Evolutionary conservation across 257 asterid genomes (phyloP).

Genomic region (Mitragyna speciosa): DNA sequence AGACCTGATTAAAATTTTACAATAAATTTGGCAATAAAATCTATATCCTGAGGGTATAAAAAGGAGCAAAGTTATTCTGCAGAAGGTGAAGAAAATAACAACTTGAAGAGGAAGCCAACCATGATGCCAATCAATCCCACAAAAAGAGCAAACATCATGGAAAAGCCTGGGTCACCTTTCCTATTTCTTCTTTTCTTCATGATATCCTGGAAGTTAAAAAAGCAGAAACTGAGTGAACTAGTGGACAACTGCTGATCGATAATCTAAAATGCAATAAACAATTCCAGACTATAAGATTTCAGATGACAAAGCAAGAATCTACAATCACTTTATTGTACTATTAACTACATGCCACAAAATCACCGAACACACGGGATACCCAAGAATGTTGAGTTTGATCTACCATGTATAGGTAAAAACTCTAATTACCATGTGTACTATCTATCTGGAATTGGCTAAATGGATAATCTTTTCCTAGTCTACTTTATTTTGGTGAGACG

Average conservation of each 20-base stretch:
- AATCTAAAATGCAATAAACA: background rate
- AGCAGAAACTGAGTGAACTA: background rate
- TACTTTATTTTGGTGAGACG: background rate
- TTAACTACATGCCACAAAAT: background rate
- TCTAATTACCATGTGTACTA: too few relatives aligned
- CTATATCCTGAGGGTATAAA: background rate
- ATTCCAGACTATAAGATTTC: too few relatives aligned
- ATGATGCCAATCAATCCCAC: constrained; percentile 45
- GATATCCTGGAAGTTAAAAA: constrained; percentile 32
- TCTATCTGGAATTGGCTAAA: background rate
- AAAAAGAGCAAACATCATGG: constrained; percentile 38
- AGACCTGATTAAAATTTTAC: constrained; percentile 26
- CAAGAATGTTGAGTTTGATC: background rate
- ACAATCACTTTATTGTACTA: background rate
- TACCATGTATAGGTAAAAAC: background rate
- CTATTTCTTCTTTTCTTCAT: constrained; percentile 42
- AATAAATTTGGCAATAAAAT: constrained; percentile 17
- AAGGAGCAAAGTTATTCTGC: constrained; percentile 25
- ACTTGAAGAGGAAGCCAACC: constrained; percentile 44
- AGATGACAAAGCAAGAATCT: background rate
- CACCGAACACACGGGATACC: background rate
- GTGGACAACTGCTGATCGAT: background rate
- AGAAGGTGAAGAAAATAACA: constrained; percentile 41
- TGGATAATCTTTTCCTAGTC: background rate
- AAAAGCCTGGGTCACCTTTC: constrained; percentile 39